Base-by-base conservation (phyloP, 164 flowering plant species). In the Berberis vulgaris region DNA sequence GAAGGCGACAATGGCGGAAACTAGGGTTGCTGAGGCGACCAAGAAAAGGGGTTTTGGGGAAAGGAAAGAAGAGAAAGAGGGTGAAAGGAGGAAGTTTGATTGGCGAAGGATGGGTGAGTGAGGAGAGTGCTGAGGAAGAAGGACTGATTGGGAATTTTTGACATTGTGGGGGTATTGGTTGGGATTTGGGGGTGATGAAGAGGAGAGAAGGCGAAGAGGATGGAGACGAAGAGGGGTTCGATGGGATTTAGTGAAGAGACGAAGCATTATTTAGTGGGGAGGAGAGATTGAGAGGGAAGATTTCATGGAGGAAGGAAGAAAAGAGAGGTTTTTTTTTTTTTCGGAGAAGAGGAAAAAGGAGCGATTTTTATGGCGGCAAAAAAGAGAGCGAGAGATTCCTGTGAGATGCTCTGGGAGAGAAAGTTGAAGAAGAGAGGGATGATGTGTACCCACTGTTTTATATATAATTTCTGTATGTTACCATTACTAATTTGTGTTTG, bases 1-100 rank as follows among this genome's bases (percentile, higher is more conserved):
- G 54, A 83, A 58, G 41, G 76, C 77, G 11, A 77, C 4, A 13
- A 66, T 13, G 54, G 78, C 73, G 53, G 85, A 76, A 41, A 79
- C 12, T 55, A 82, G 71, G 69, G 84, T 65, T 54, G 84, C 85
- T 59, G 93, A 78, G 55, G 85, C 52, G 43, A 76, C 6, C 26
- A 78, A 9, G 26, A 26, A 41, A 77, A 54, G 45, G 72, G 59
- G 50, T 47, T 61, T 10, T 26, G 26, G 26, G 26, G 26, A 26
- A 71, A 78, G 26, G 82, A 68, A 49, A 62, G 72, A 47, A 72
- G 60, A n/a, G 70, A 42, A 43, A 13, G 41, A 65, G 70, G 44
- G 71, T 26, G 26, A 26, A 26, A 53, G 49, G 49, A 59, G 50
- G 67, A 41, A 7, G 3, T 10, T 41, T 9, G 52, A 55, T 46